Conservation (phyloP, 345 rosid species). For the Cardamine resedifolia region DNA sequence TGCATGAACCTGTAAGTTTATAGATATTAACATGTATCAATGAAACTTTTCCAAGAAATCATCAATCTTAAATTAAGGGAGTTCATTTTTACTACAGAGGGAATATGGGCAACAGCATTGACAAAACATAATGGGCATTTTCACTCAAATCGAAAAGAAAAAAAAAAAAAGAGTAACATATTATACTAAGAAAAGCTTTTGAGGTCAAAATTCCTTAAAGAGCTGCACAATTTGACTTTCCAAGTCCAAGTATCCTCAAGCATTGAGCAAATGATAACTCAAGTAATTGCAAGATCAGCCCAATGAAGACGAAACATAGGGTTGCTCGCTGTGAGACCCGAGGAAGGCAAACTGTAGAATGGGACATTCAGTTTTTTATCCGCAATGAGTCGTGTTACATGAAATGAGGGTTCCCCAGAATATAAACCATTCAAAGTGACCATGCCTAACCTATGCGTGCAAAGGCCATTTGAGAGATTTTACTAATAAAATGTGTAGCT, state of each 20-base stretch:
- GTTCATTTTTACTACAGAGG: neutral
- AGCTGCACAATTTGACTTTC: slow-evolving; percentile 9
- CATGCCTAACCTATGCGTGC: slow-evolving; percentile 9
- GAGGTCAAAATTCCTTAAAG: slow-evolving; percentile 5
- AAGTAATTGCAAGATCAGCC: neutral
- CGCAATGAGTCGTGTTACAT: neutral
- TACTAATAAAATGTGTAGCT: slow-evolving; percentile 1
- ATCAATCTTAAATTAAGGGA: neutral
- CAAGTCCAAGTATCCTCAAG: slow-evolving; percentile 21
- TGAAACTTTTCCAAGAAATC: slow-evolving; percentile 6
- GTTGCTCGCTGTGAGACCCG: neutral
- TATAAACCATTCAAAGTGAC: slow-evolving; percentile 1
- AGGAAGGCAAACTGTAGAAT: slow-evolving; percentile 9
- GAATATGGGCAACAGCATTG: neutral
- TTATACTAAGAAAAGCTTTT: neutral
- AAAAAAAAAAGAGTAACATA: slow-evolving; percentile 1
- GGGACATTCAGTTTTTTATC: neutral
- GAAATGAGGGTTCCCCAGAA: neutral
- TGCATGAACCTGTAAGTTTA: slow-evolving; percentile 64
- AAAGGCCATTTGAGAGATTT: slow-evolving; percentile 1
- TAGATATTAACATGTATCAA: slow-evolving; percentile 13
- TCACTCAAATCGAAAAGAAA: neutral
- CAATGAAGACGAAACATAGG: neutral
- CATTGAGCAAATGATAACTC: slow-evolving; percentile 8
- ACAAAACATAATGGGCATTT: neutral